Evolutionary conservation across 129 eudicot species (phyloP).

Genomic region (Gnaphalium uliginosum): DNA sequence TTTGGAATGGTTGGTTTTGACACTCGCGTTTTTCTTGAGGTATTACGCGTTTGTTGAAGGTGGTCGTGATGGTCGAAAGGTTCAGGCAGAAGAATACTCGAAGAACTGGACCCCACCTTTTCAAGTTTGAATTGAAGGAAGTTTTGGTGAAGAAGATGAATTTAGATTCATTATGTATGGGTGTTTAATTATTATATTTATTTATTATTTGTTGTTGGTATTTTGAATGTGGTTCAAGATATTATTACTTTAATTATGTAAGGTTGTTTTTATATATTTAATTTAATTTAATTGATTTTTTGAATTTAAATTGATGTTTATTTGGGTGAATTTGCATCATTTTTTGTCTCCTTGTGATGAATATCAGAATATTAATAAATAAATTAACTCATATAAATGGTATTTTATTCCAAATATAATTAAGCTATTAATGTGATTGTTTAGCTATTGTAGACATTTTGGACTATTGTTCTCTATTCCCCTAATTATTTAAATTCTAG

Average conservation of each 20-base stretch:
- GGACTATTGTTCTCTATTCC: no score
- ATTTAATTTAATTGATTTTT: neutral
- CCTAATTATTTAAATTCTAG: no score
- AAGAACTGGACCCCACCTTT: slow-evolving; percentile 36
- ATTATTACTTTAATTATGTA: neutral
- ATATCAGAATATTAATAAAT: no score
- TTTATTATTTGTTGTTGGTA: neutral
- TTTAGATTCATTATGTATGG: neutral
- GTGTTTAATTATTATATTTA: neutral
- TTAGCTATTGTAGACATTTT: no score
- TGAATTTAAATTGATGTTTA: neutral
- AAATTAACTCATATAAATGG: no score
- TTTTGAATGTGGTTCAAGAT: slow-evolving; percentile 17
- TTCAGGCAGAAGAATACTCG: slow-evolving; percentile 12
- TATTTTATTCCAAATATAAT: no score
- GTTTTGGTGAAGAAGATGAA: neutral
- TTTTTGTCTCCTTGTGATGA: no score
- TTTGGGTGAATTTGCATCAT: no score
- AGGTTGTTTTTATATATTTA: neutral
- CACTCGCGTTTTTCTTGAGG: slow-evolving; percentile 71
- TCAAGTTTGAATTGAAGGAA: slow-evolving; percentile 3
- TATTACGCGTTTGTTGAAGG: slow-evolving; percentile 61
- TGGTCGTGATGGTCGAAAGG: slow-evolving; percentile 23
- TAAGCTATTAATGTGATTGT: no score
- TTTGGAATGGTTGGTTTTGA: slow-evolving; percentile 78